A percentile compares a stretch with the other conserved stretches of the same genome.
phyloP scores from a whole-genome alignment of 192 early-diverging fungal species.

The Coemansia sp. region DNA sequence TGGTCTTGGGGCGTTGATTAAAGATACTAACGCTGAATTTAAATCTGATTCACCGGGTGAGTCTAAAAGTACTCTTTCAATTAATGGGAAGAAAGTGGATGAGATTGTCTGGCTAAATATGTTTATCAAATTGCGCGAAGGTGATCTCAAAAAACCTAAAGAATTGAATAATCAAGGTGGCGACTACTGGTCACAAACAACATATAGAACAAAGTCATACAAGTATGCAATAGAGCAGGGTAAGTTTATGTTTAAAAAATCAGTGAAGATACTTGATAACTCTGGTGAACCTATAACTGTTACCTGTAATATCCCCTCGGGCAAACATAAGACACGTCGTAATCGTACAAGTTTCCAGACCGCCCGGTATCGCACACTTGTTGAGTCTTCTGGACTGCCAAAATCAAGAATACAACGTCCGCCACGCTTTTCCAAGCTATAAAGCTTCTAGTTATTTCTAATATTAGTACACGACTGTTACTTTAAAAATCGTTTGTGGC shows the following conservation, averaged over 20 bases:
- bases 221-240: slow-evolving; percentile 26
- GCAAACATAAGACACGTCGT: slow-evolving; percentile 1
- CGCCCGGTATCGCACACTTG: slow-evolving; percentile 8
- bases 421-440: not conserved
- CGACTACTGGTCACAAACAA: slow-evolving; percentile 46
- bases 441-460: not conserved
- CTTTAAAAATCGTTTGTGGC: too few species aligned
- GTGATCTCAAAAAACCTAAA: slow-evolving; percentile 43
- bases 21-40: slow-evolving; percentile 21
- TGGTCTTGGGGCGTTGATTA: slow-evolving; percentile 29
- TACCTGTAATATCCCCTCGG: not conserved
- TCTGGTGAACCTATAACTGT: slow-evolving; percentile 18
- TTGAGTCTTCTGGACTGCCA: not conserved
- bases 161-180: slow-evolving; percentile 29
- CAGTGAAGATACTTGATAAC: slow-evolving; percentile 49
- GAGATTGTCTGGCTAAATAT: slow-evolving; percentile 47
- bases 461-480: not conserved
- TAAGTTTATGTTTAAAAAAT: slow-evolving; percentile 26
- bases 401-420: slow-evolving; percentile 12
- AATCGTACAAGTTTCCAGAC: slow-evolving; percentile 16
- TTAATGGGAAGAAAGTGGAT: slow-evolving; percentile 37
- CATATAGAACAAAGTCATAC: slow-evolving; percentile 54
- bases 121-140: slow-evolving; percentile 47
- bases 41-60: slow-evolving; percentile 11
- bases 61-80: slow-evolving; percentile 34